Evolutionary conservation across 805 yeast genomes (phyloP), one percentile per base, ranked within the genome.

Genomic region (Metschnikowia sp.): DNA sequence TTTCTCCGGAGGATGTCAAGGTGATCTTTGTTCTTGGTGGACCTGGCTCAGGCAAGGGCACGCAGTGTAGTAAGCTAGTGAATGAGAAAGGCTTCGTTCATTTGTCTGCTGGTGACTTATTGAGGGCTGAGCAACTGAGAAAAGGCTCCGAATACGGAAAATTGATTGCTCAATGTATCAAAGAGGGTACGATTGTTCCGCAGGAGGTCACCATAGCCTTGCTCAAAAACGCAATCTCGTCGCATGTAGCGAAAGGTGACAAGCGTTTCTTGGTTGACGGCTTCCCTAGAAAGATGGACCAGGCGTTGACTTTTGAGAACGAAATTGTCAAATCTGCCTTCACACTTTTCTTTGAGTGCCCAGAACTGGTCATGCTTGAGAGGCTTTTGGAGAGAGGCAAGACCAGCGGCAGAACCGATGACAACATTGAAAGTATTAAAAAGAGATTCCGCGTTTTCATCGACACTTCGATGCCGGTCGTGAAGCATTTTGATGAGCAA

Each of bases 211-310:
- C 99, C 2, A 77, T 92, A 57, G 92, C 88, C 1, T 72, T 92
- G 48, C 76, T 92, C 60, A 79, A 84, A 59, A 83, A 86, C 52
- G 96, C 97, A 9, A 90, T 92, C 69, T 59, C 70, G 35, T 84
- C 77, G 32, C 69, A 77, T 42, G 64, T 66, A 53, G 39, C 49
- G 18, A 62, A 73, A n/a, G 84, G 86, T 12, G 74, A 69, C 22
- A 76, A 75, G 44, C 81, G 81, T 56, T 92, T 91, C 65, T 72
- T 92, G 59, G 83, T 92, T 44, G 99, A 92, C 65, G 99, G 99
- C 0, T 92, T 94, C 78, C 99, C 99, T 41, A 81, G 98, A 65
- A 89, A 91, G 65, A 92, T 94, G 97, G 98, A 94, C 69, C 99
- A 92, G 73, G 98, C 98, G 0, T 50, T 86, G 36, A 86, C 92